Base-by-base conservation (phyloP, 2,329 filamentous ascomycete genomes). In the Colletotrichum tanaceti region DNA sequence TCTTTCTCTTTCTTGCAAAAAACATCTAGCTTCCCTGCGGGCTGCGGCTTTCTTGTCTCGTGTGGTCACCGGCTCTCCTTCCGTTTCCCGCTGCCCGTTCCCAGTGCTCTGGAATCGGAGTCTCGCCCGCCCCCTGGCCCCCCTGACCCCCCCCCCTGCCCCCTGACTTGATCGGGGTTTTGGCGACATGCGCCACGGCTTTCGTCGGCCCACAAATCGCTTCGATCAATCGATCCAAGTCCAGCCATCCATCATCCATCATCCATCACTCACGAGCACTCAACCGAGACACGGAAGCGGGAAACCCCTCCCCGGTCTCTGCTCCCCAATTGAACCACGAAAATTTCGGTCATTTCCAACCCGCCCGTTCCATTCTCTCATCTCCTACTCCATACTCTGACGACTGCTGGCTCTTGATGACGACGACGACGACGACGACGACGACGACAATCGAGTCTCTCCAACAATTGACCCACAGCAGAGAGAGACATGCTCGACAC, bases 191-290 rank as follows among this genome's bases (percentile, higher is more conserved):
- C 52, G 32, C 43, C 28, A 32, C 61, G 53, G 54, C 61, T 68
- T 68, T 47, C 53, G 11, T 68, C 61, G 65, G 65, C 47, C 61
- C 61, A 59, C 61, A 65, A 52, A 35, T 22, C n/a, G 18, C 20
- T 46, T 22, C 10, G 20, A 46, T 50, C 32, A 20, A 18, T 52
- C 49, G 35, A 20, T 32, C 28, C 18, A n/a, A 32, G 7, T n/a
- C 47, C 11, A 52, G 13, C 28, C 14, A 20, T 49, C 28, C 18
- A n/a, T 32, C 18, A 52, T 20, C 28, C 16, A 22, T 49, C 14
- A 16, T 14, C 22, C 16, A 6, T 3, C 3, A 20, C 32, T 28
- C 28, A 35, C 18, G n/a, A n/a, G 18, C 28, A 35, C 28, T 18
- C 16, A 20, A 16, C 44, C 20, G 22, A 22, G 4, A 53, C n/a